Base-by-base conservation (phyloP, 2,329 filamentous ascomycete species). In the Eutypa lata region DNA sequence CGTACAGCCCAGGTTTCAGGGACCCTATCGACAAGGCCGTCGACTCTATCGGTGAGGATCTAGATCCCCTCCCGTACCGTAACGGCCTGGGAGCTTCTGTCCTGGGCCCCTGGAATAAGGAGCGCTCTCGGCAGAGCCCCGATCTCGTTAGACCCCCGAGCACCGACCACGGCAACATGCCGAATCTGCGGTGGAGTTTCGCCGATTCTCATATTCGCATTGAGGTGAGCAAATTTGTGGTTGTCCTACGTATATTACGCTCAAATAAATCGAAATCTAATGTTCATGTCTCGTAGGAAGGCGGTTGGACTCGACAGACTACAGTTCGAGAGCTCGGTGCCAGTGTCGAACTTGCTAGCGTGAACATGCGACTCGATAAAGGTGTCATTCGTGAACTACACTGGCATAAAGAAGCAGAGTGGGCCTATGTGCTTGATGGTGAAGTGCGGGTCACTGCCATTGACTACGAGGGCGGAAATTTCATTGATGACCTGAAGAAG, bases 321-420 rank as follows among this genome's bases (percentile, higher is more conserved):
- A 89, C 86, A 3, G 72, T 84, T 16, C 78, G 83, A 31, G 84
- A 88, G 69, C 75, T 89, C 3, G 77, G 80, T 31, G 80, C 80
- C 7, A 87, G 83, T 60, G 77, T 82, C n/a, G 86, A 90, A 65
- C 78, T 91, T 44, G 88, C 88, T 2, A 84, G 85, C 40, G 88
- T 91, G 51, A 90, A 91, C 67, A 91, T 91, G 88, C 81, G 88
- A 11, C 81, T 91, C 2, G 87, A 86, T 38, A 73, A 82, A 57
- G 87, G 87, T 35, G 88, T 86, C 31, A 89, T 89, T 60, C 85
- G 88, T 26, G 88, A 91, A 67, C 76, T 91, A 8, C 88, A 91
- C 65, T 91, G 88, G 88, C 88, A 91, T 74, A 89, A 88, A 61
- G 86, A 90, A 67, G 87, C 86, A 37, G 88, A 91, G 65, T 91